Conservation (phyloP, 306 rosid genomes). For the Gastrolobium villosum region DNA sequence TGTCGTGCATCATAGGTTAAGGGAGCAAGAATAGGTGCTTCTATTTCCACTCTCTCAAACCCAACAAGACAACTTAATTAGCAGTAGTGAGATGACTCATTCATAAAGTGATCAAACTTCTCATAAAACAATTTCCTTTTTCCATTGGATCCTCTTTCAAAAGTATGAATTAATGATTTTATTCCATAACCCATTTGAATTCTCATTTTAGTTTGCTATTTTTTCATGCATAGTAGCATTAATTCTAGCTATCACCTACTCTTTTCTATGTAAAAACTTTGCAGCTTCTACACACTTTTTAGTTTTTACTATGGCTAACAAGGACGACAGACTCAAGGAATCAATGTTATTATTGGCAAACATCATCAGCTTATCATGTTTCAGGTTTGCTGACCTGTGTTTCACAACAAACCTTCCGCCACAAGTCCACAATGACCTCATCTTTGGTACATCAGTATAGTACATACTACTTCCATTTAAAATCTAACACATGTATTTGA, state of each 20-base stretch:
- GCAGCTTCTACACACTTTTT: neutral
- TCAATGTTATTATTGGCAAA: constrained; percentile 62
- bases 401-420: neutral
- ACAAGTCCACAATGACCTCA: too few species aligned
- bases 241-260: neutral
- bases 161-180: constrained; percentile 1
- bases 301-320: constrained; percentile 11
- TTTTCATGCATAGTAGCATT: neutral
- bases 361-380: constrained; percentile 55
- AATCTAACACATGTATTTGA: too few species aligned
- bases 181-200: constrained; percentile 7
- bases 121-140: neutral
- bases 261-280: neutral
- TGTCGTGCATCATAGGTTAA: too few species aligned
- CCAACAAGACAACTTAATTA: constrained; percentile 11
- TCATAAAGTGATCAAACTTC: neutral
- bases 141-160: neutral
- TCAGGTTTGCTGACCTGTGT: constrained; percentile 33
- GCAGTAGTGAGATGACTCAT: neutral
- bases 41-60: constrained; percentile 12
- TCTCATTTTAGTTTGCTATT: neutral
- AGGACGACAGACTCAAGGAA: neutral
- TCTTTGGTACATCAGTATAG: too few species aligned
- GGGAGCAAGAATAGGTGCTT: constrained; percentile 38
- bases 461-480: too few species aligned